A percentile compares a stretch with the other conserved stretches of the same genome.
Evolutionary conservation across 495 filamentous ascomycete species (phyloP).

Genomic region (Mytilinidion resinicola): DNA sequence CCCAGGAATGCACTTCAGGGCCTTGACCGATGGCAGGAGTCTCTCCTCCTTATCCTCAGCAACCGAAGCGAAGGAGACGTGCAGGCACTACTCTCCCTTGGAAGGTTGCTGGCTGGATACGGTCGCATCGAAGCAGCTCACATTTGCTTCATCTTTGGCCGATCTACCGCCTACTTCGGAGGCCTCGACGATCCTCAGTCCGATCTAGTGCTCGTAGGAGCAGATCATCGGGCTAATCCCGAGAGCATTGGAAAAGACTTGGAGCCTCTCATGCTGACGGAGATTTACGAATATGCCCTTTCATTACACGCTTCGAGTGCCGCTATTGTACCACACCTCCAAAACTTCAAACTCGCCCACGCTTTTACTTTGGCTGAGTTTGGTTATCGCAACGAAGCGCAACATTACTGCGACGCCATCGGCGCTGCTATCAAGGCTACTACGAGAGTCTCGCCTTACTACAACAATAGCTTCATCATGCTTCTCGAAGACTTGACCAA

Average conservation of each 20-base stretch:
- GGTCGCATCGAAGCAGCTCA: slow-evolving; percentile 86
- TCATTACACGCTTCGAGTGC: slow-evolving; percentile 54
- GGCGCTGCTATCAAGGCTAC: slow-evolving; percentile 69
- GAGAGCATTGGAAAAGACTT: slow-evolving; percentile 66
- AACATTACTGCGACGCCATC: slow-evolving; percentile 87
- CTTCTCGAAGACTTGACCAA: slow-evolving; percentile 77
- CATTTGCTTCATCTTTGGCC: slow-evolving; percentile 67
- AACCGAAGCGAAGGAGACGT: slow-evolving; percentile 79
- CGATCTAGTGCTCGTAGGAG: slow-evolving; percentile 76
- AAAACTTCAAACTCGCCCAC: slow-evolving; percentile 83
- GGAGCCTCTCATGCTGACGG: slow-evolving; percentile 79
- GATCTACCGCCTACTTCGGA: slow-evolving; percentile 56
- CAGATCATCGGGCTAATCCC: slow-evolving; percentile 62
- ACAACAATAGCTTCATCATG: slow-evolving; percentile 64
- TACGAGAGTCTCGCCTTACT: slow-evolving; percentile 77
- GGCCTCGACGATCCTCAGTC: slow-evolving; percentile 77
- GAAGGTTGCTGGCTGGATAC: slow-evolving; percentile 78
- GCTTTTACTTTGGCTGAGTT: slow-evolving; percentile 77
- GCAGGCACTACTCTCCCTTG: slow-evolving; percentile 69
- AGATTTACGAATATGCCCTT: slow-evolving; percentile 84
- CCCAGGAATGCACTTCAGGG: slow-evolving; percentile 73
- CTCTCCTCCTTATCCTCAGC: slow-evolving; percentile 73
- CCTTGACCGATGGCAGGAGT: slow-evolving; percentile 89
- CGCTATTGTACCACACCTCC: slow-evolving; percentile 64
- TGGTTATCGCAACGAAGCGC: slow-evolving; percentile 73